Evolutionary conservation across 192 early-diverging fungal genomes (phyloP).

Genomic region (Powellomyces hirtus): DNA sequence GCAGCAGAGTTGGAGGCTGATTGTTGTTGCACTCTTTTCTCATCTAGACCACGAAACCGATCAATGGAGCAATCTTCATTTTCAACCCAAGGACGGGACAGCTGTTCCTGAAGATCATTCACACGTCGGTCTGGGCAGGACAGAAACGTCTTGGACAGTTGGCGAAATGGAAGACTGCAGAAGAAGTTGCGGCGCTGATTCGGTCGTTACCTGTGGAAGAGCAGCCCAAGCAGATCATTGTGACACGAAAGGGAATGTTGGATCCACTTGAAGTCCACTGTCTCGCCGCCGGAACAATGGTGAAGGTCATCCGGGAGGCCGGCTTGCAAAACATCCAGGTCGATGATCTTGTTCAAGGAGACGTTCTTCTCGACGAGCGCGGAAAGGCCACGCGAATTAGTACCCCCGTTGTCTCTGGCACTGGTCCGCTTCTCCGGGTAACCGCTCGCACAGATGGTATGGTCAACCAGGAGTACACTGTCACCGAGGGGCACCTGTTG

Average conservation of each 20-base stretch:
- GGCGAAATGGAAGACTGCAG: conserved; percentile 99
- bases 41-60: conserved; percentile 83
- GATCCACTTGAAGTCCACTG: conserved; percentile 95
- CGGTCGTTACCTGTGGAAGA: conserved; percentile 98
- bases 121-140: conserved; percentile 98
- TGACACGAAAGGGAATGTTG: conserved; percentile 98
- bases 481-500: no score
- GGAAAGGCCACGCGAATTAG: neutral
- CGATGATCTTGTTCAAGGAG: neutral
- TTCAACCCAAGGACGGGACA: conserved; percentile 99
- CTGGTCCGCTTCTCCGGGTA: neutral
- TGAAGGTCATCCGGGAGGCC: neutral
- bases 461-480: no score
- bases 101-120: conserved; percentile 98
- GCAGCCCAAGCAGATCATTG: conserved; percentile 99
- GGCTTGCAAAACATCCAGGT: neutral
- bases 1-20: neutral
- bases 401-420: neutral
- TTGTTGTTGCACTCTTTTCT: neutral
- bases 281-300: no score
- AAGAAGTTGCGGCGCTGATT: conserved; percentile 99
- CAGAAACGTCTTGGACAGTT: conserved; percentile 99
- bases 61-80: conserved; percentile 99
- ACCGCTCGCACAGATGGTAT: no score
- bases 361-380: neutral